Base-by-base conservation (phyloP, 2,329 filamentous ascomycete genomes). In the Epichloe baconii region DNA sequence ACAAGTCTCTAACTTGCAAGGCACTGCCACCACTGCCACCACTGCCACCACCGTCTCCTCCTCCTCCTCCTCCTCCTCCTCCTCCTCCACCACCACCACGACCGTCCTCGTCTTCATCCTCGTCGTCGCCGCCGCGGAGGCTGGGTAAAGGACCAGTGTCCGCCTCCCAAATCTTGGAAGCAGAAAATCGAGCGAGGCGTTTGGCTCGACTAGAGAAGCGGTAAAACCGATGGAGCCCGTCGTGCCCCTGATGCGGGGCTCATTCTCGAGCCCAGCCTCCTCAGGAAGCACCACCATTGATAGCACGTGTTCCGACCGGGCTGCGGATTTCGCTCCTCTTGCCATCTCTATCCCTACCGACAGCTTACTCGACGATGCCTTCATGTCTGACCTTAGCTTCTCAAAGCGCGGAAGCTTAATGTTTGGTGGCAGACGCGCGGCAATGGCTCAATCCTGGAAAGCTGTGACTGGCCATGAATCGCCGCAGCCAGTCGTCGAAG, bases 351-450 rank as follows among this genome's bases (percentile, higher is more conserved):
- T 83, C 59, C 78, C 79, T 43, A 75, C 73, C 50, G 75, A 77
- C 52, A 71, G 65, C 59, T 68, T 82, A 51, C 67, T 81, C 56
- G 78, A 79, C 55, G 76, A 80, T 67, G 76, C 75, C 58, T 76
- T 78, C 61, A 64, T 83, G 60, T 71, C 68, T 56, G 69, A 71
- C 51, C 65, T 83, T 56, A 73, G 73, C 56, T 83, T 83, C 61
- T 82, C 79, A 52, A 80, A 80, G 55, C 72, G 80, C 58, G 80
- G 80, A 56, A 83, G 79, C 65, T 69, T 83, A 59, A 78, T 83
- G 72, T 72, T 82, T 61, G 72, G 75, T 55, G 73, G 71, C 49
- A 74, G 74, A 61, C 69, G 59, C 53, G 56, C 55, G 40, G 47
- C 49, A 4, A 41, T 45, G 46, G 11, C 43, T 15, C 41, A 12